A percentile compares a stretch with the other conserved stretches of the same genome.
These are phyloP conservation scores for Colletotrichum lindemuthianum DNA, from an alignment of 2,329 filamentous ascomycete genomes.

Conservation along the genomic window DNA sequence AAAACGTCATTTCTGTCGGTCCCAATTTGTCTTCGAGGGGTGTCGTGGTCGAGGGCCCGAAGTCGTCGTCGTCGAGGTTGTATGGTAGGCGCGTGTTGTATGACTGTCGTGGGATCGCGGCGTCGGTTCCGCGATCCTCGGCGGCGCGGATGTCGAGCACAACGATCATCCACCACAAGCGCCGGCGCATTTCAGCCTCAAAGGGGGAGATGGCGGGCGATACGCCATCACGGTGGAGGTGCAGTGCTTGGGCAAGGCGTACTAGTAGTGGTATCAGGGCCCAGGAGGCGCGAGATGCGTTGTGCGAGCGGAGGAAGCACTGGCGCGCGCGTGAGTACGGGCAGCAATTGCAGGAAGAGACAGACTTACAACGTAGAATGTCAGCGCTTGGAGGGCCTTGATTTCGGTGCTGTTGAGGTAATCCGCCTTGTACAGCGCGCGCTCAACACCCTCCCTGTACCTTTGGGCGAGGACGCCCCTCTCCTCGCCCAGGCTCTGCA, in stretches of 20 bases:
- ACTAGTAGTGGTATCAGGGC: conserved; percentile 52
- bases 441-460: conserved; percentile 49
- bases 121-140: conserved; percentile 62
- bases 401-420: conserved; percentile 54
- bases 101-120: conserved; percentile 52
- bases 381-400: conserved; percentile 53
- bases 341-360: neutral
- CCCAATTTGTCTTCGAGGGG: conserved; percentile 48
- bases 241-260: conserved; percentile 55
- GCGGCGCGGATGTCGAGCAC: conserved; percentile 67
- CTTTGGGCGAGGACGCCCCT: conserved; percentile 44
- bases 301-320: conserved; percentile 50
- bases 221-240: conserved; percentile 55
- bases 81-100: conserved; percentile 60
- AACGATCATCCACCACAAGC: conserved; percentile 71
- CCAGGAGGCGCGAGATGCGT: conserved; percentile 53
- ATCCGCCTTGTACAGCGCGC: conserved; percentile 52
- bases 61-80: conserved; percentile 64
- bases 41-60: conserved; percentile 50
- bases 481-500: conserved; percentile 46
- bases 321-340: conserved; percentile 19
- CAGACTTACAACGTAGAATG: conserved; percentile 49
- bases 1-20: conserved; percentile 54
- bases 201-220: conserved; percentile 54
- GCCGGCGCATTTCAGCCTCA: conserved; percentile 67